These are phyloP conservation scores for Phanerodontia chrysosporium DNA, from an alignment of 768 basidiomycete genomes.

Conservation along the genomic window DNA sequence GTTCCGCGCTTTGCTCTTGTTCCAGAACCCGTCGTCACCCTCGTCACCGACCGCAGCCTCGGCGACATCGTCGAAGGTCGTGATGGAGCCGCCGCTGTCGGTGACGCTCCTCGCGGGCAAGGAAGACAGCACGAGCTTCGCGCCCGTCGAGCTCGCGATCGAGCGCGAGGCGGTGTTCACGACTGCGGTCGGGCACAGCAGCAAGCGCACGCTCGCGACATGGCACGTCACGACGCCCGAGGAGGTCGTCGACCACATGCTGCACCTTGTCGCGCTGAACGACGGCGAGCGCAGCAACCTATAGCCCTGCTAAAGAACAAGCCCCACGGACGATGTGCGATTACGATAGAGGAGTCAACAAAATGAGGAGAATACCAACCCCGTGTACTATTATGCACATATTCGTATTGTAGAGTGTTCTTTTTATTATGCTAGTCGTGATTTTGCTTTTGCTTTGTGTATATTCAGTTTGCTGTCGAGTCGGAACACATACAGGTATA, in stretches of 20 bases:
- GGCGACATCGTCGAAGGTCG: constrained; percentile 19
- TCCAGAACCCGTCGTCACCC: constrained; percentile 29
- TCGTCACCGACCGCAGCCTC: neutral
- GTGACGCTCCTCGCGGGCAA: constrained; percentile 34
- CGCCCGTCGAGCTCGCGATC: constrained; percentile 57
- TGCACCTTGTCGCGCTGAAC: constrained; percentile 47
- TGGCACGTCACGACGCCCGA: constrained; percentile 91
- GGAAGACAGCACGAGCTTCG: constrained; percentile 26
- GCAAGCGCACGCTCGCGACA: constrained; percentile 83
- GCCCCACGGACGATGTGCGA: neutral
- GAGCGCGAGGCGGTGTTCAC: constrained; percentile 76
- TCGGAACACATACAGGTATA: neutral
- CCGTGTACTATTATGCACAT: neutral
- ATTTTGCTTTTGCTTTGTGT: neutral
- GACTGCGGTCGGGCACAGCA: constrained; percentile 87
- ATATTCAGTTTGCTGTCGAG: neutral
- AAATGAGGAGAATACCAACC: neutral
- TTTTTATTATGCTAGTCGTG: neutral
- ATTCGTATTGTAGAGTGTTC: neutral
- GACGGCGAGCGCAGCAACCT: constrained; percentile 18
- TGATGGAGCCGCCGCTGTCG: constrained; percentile 53
- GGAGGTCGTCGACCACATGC: constrained; percentile 81
- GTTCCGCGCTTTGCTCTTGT: constrained; percentile 84
- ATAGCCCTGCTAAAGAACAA: neutral
- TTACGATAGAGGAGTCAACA: neutral